Conservation (phyloP, 2,329 filamentous ascomycete genomes). For the Monilinia aucupariae region DNA sequence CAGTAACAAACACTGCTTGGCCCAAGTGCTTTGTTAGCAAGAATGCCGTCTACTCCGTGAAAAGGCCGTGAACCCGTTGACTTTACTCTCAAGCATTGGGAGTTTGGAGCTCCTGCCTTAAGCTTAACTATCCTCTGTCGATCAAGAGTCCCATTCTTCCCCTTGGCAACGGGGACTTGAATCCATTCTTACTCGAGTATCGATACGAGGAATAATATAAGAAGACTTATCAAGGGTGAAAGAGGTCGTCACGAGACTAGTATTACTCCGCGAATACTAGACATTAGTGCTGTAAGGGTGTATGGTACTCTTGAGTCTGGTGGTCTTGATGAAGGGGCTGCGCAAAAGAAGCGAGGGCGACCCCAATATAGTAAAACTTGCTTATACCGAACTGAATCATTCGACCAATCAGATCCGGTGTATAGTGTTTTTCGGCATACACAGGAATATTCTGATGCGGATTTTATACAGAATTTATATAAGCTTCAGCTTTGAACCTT, state of each 20-base stretch:
- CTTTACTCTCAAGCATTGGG: neutral
- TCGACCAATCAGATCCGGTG: too few relatives aligned
- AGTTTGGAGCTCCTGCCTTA: neutral
- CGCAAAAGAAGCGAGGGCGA: slow-evolving; percentile 2
- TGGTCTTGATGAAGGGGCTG: slow-evolving; percentile 1
- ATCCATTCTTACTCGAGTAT: neutral
- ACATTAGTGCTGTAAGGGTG: too few relatives aligned
- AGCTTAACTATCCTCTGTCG: slow-evolving; percentile 1
- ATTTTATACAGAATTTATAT: too few relatives aligned
- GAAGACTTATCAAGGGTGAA: neutral
- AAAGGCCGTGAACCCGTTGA: neutral
- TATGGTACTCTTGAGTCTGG: neutral
- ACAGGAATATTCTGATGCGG: too few relatives aligned
- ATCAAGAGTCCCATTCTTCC: neutral
- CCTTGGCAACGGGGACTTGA: neutral
- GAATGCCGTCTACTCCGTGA: neutral
- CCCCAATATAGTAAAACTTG: neutral
- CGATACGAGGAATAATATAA: neutral
- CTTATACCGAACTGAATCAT: too few relatives aligned
- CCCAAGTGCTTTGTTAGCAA: neutral
- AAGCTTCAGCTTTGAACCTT: too few relatives aligned
- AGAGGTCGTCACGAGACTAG: neutral
- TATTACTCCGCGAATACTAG: too few relatives aligned
- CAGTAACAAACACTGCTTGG: slow-evolving; percentile 4
- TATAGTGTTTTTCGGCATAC: too few relatives aligned